Evolutionary conservation across 2,329 filamentous ascomycete species (phyloP), one percentile per base, ranked within the genome.

Genomic region (Xylariaceae sp.): DNA sequence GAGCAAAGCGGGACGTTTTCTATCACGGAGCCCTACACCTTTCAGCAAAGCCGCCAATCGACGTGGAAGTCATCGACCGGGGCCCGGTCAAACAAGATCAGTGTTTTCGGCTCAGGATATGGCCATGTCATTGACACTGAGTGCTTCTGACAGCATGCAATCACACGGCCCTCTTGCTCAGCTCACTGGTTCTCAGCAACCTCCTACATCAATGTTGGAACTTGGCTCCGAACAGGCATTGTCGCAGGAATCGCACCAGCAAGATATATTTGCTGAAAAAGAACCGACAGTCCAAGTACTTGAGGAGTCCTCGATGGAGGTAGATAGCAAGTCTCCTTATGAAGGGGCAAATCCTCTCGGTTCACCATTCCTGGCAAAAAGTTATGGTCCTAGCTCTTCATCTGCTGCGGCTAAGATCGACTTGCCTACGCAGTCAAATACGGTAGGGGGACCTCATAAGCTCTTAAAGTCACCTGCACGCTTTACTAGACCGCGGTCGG

Each of bases 121-220:
- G 78, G 78, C 80, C 48, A 74, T 87, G 67, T 88, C 86, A 9
- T 76, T 88, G 55, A 78, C 80, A 1, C 74, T 87, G 35, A 86
- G 83, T 73, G 88, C 85, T 1, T 80, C 85, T 1, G 83, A 86
- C 48, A 80, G 80, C 1, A 88, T 88, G 86, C 82, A 87, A 65
- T 81, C 80, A 0, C 75, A 82, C 56, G 85, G 83, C 2, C 83
- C 84, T 8, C 68, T 88, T 57, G 84, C 85, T 2, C 82, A 83
- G 65, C 76, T 88, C 48, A 80, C 82, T n/a, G 74, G 74, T 56
- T 80, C 80, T 53, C 54, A 62, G 56, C 34, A 55, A 2, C 71
- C 69, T 3, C 65, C 69, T 2, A 72, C 73, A 52, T 65, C 67
- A 11, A 52, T 62, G 55, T 56, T 56, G 15, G 66, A 68, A 34